Percentiles rank a stretch among this genome's conserved stretches.
These are phyloP conservation scores for Sextonia rubra DNA, from an alignment of 164 flowering plant genomes.

Conservation along the genomic window DNA sequence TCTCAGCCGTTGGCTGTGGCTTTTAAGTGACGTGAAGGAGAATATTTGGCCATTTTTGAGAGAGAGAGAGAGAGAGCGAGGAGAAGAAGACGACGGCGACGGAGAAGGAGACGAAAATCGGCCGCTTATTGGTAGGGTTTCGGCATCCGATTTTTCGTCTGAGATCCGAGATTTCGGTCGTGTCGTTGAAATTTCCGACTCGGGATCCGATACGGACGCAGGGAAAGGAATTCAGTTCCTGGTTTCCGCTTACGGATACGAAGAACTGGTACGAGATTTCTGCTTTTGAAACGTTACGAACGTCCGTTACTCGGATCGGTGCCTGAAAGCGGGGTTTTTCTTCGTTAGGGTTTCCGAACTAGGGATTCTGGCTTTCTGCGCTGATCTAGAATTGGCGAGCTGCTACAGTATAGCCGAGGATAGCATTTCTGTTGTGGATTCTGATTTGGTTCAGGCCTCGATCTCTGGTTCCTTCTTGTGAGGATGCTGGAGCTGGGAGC, in stretches of 20 bases:
- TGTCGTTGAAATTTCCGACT: background rate
- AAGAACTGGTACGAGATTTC: background rate
- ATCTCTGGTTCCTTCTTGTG: background rate
- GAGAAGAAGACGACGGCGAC: constrained; percentile 2
- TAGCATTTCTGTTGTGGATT: background rate
- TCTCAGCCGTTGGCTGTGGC: constrained; percentile 2
- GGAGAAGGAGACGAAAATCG: constrained; percentile 1
- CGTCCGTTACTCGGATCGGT: background rate
- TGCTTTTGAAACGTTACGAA: background rate
- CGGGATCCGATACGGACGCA: background rate
- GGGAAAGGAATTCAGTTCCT: background rate
- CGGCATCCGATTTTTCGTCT: background rate
- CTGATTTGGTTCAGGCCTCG: background rate
- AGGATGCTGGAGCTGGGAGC: background rate
- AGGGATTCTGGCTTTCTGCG: background rate
- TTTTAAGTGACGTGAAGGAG: background rate
- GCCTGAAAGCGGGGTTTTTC: background rate
- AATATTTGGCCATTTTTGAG: background rate
- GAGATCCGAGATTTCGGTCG: background rate
- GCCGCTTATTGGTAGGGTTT: constrained; percentile 2
- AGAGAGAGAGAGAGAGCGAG: background rate
- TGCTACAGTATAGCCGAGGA: no score
- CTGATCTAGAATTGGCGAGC: background rate
- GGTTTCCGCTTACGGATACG: background rate
- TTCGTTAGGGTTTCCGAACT: no score